These are phyloP conservation scores for Dionaea muscipula DNA, from an alignment of 179 eudicot genomes.

Conservation along the genomic window DNA sequence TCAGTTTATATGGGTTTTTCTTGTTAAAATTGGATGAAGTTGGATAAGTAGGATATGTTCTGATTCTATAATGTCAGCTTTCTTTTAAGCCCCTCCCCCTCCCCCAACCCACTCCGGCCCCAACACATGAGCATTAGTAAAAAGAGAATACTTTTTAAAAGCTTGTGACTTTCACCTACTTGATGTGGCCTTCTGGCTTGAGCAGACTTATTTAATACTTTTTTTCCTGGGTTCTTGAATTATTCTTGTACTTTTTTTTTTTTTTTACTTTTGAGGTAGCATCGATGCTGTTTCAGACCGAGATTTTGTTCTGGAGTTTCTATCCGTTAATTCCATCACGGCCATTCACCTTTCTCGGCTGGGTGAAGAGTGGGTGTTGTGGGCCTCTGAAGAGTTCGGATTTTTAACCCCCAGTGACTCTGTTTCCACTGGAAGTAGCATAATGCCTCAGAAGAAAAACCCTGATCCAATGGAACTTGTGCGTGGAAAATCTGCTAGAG, in stretches of 20 bases:
- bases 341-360: slow-evolving; percentile 93
- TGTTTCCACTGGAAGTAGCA: slow-evolving; percentile 98
- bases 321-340: slow-evolving; percentile 80
- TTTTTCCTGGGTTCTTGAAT: neutral
- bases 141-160: no score
- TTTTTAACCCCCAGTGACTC: slow-evolving; percentile 82
- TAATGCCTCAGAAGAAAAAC: slow-evolving; percentile 99
- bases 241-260: neutral
- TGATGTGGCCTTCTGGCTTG: no score
- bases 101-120: no score
- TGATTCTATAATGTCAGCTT: no score
- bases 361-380: slow-evolving; percentile 98
- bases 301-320: slow-evolving; percentile 88
- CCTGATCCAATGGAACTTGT: slow-evolving; percentile 99
- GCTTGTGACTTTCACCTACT: no score
- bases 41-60: no score
- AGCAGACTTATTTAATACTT: no score
- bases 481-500: slow-evolving; percentile 93
- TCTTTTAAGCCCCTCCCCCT: no score
- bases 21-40: neutral
- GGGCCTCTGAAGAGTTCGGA: slow-evolving; percentile 99
- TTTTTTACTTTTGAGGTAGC: slow-evolving; percentile 35
- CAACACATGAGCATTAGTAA: no score
- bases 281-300: slow-evolving; percentile 98
- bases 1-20: neutral